A percentile compares a stretch with the other conserved stretches of the same genome.
Evolutionary conservation across 371 early-diverging fungal genomes (phyloP).

Genomic region (Rozella allomycis): DNA sequence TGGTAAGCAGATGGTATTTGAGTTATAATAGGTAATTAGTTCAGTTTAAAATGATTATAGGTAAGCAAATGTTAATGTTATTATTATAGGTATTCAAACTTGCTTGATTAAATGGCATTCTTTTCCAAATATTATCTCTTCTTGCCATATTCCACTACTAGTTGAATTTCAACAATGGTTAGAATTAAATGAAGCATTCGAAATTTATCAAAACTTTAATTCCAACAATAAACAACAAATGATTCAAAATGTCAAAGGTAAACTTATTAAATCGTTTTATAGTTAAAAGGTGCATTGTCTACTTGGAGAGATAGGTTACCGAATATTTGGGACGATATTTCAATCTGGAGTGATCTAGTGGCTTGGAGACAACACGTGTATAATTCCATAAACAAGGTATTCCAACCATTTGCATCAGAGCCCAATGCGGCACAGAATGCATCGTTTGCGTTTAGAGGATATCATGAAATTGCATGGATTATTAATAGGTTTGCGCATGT

Average conservation of each 20-base stretch:
- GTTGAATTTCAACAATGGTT: conserved; percentile 85
- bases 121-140: conserved; percentile 55
- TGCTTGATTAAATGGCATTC: conserved; percentile 63
- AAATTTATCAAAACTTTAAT: conserved; percentile 60
- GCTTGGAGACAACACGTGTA: conserved; percentile 96
- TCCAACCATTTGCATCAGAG: conserved; percentile 59
- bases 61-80: too few relatives aligned
- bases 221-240: conserved; percentile 54
- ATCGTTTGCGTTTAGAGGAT: conserved; percentile 85
- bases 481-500: conserved; percentile 98
- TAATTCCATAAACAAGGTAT: conserved; percentile 78
- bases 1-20: conserved; percentile 40
- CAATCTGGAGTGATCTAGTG: conserved; percentile 89
- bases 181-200: conserved; percentile 74
- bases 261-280: too few relatives aligned
- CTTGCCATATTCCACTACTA: conserved; percentile 61
- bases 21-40: too few relatives aligned
- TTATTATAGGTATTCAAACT: conserved; percentile 70
- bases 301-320: conserved; percentile 97
- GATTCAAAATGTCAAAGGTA: conserved; percentile 24
- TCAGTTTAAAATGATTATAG: too few relatives aligned
- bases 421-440: conserved; percentile 22
- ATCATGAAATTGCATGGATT: conserved; percentile 98
- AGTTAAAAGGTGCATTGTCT: conserved; percentile 64
- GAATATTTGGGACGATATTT: conserved; percentile 87